phyloP scores from a whole-genome alignment of 805 yeast species.

The Cyberlindnera meyerae region DNA sequence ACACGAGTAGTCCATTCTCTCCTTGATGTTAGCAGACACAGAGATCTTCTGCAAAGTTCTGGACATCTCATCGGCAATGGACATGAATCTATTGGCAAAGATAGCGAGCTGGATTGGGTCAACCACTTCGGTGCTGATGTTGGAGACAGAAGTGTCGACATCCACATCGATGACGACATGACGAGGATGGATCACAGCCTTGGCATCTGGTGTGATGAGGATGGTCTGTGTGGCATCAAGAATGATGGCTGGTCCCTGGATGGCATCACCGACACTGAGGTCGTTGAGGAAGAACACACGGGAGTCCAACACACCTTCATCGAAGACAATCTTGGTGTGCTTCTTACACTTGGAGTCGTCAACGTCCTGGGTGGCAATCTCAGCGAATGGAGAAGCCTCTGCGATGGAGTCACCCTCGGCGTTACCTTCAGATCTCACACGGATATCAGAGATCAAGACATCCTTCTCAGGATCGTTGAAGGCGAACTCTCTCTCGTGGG shows the following conservation, averaged over 20 bases:
- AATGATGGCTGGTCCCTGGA: conserved; percentile 49
- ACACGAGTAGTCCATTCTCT: conserved; percentile 44
- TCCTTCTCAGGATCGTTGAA: conserved; percentile 31
- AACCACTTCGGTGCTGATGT: conserved; percentile 38
- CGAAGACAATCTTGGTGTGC: conserved; percentile 32
- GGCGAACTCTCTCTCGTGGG: conserved; percentile 33
- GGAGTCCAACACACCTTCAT: conserved; percentile 29
- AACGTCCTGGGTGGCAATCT: conserved; percentile 23
- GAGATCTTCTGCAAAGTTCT: conserved; percentile 41
- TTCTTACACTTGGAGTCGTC: conserved; percentile 23
- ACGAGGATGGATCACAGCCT: conserved; percentile 32
- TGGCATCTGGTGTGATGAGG: conserved; percentile 32
- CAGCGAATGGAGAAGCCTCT: conserved; percentile 26
- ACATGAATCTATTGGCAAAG: conserved; percentile 44
- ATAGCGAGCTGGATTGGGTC: conserved; percentile 42
- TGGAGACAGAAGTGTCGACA: conserved; percentile 33
- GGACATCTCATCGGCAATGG: conserved; percentile 47
- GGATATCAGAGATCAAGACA: conserved; percentile 31
- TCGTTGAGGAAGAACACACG: conserved; percentile 28
- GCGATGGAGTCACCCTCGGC: conserved; percentile 15
- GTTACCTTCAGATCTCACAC: conserved; percentile 31
- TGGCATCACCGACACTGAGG: conserved; percentile 27
- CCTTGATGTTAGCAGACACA: conserved; percentile 42
- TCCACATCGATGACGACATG: conserved; percentile 30
- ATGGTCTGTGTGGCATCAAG: conserved; percentile 68